Conservation (phyloP, 352 stramenopile species). For the Thalassiosira mediterranea region DNA sequence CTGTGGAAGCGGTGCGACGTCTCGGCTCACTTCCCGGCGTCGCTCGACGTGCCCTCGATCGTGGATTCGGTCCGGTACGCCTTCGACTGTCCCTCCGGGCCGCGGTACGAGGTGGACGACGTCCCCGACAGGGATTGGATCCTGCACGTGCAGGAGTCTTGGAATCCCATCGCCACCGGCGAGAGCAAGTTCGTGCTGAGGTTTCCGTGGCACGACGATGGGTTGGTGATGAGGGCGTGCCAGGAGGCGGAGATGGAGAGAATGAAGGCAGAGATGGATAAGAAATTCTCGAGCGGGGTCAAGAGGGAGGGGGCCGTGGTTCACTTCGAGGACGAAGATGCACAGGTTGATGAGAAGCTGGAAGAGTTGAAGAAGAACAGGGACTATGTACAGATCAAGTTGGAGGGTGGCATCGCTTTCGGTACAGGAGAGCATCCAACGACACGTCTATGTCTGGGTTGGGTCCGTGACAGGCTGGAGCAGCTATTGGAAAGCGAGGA, state of each 20-base stretch:
- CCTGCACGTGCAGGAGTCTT: slow-evolving; percentile 76
- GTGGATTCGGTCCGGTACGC: slow-evolving; percentile 57
- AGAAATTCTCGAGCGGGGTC: slow-evolving; percentile 27
- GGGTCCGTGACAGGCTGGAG: slow-evolving; percentile 57
- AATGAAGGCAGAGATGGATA: slow-evolving; percentile 43
- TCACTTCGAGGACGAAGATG: slow-evolving; percentile 32
- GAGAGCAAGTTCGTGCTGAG: slow-evolving; percentile 63
- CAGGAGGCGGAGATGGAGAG: slow-evolving; percentile 41
- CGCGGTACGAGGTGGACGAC: slow-evolving; percentile 47
- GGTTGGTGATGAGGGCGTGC: slow-evolving; percentile 36
- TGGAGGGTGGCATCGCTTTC: slow-evolving; percentile 85
- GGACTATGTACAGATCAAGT: slow-evolving; percentile 55
- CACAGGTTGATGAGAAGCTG: slow-evolving; percentile 4
- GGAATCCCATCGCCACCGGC: slow-evolving; percentile 72
- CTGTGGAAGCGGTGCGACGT: slow-evolving; percentile 76
- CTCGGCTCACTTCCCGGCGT: slow-evolving; percentile 69
- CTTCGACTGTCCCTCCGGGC: slow-evolving; percentile 42
- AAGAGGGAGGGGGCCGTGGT: slow-evolving; percentile 45
- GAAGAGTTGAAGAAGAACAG: slow-evolving; percentile 16
- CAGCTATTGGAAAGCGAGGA: slow-evolving; percentile 7
- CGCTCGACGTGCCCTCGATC: slow-evolving; percentile 53
- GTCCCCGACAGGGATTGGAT: slow-evolving; percentile 81
- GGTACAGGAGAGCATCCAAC: slow-evolving; percentile 85
- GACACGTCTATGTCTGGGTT: slow-evolving; percentile 81
- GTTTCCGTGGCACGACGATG: slow-evolving; percentile 82